Evolutionary conservation across 345 rosid species (phyloP).

Genomic region (Nasturtium officinale): DNA sequence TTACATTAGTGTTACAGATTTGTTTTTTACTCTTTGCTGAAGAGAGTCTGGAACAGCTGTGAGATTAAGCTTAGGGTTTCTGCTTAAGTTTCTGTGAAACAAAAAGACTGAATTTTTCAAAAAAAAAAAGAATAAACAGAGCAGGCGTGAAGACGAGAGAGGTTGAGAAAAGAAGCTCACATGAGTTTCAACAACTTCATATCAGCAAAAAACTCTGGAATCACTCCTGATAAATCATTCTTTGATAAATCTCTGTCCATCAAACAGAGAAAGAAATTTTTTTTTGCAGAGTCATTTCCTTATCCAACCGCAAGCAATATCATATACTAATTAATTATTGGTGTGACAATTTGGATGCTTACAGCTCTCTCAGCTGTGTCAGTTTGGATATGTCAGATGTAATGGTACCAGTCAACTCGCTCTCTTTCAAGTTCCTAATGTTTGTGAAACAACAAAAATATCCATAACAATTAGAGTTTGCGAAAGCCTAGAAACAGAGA

Average conservation of each 20-base stretch:
- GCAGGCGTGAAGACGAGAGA: neutral
- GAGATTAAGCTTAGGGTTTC: constrained; percentile 32
- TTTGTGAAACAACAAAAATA: constrained; percentile 29
- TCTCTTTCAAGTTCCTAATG: constrained; percentile 45
- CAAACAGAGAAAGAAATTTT: neutral
- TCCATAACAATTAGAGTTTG: constrained; percentile 3
- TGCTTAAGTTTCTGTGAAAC: constrained; percentile 35
- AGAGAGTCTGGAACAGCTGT: constrained; percentile 37
- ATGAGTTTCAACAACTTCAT: constrained; percentile 46
- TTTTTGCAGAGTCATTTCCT: neutral
- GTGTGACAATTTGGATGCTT: constrained; percentile 29
- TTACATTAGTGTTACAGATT: constrained; percentile 35
- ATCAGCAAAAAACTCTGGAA: constrained; percentile 49
- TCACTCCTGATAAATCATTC: constrained; percentile 50
- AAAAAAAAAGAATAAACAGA: neutral
- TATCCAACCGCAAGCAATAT: neutral
- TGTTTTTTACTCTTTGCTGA: neutral
- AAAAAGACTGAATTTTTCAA: neutral
- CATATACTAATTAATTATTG: neutral
- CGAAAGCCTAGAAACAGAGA: neutral
- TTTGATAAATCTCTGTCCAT: constrained; percentile 61
- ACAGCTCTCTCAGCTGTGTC: constrained; percentile 43
- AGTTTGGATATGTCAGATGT: constrained; percentile 41
- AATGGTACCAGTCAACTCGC: constrained; percentile 45
- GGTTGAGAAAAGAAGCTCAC: constrained; percentile 43